Evolutionary conservation across 2,329 filamentous ascomycete species (phyloP).

Genomic region (Blastomyces emzantsi): DNA sequence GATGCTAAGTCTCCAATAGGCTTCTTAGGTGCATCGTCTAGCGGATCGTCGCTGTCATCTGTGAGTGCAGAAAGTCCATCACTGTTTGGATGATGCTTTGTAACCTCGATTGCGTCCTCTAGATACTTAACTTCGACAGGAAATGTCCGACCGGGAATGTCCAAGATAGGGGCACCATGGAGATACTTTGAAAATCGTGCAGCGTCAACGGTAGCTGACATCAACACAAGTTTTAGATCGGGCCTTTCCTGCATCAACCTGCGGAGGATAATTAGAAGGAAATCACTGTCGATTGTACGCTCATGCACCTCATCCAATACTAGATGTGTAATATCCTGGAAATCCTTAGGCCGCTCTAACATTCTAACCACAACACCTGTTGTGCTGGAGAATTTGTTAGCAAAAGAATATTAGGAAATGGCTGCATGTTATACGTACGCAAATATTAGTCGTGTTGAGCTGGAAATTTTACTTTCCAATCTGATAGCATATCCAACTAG

Average conservation of each 20-base stretch:
- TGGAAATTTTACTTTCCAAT: constrained; percentile 75
- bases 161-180: constrained; percentile 73
- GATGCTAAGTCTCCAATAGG: constrained; percentile 52
- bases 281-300: constrained; percentile 91
- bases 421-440: constrained; percentile 48
- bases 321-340: constrained; percentile 84
- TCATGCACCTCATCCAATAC: constrained; percentile 98
- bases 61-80: constrained; percentile 36
- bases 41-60: constrained; percentile 39
- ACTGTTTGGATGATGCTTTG: constrained; percentile 63
- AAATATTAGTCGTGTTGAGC: constrained; percentile 77
- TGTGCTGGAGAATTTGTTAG: constrained; percentile 29
- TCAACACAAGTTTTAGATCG: constrained; percentile 85
- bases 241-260: constrained; percentile 66
- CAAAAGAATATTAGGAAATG: constrained; percentile 23
- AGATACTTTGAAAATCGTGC: constrained; percentile 86
- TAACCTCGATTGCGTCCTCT: constrained; percentile 86
- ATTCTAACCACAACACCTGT: constrained; percentile 94
- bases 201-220: constrained; percentile 96
- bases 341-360: constrained; percentile 79
- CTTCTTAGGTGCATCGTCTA: constrained; percentile 36
- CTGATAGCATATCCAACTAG: constrained; percentile 92
- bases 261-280: constrained; percentile 83
- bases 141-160: constrained; percentile 87
- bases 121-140: constrained; percentile 81